Conservation (phyloP, 2,329 filamentous ascomycete genomes). For the Erysiphe pulchra region DNA sequence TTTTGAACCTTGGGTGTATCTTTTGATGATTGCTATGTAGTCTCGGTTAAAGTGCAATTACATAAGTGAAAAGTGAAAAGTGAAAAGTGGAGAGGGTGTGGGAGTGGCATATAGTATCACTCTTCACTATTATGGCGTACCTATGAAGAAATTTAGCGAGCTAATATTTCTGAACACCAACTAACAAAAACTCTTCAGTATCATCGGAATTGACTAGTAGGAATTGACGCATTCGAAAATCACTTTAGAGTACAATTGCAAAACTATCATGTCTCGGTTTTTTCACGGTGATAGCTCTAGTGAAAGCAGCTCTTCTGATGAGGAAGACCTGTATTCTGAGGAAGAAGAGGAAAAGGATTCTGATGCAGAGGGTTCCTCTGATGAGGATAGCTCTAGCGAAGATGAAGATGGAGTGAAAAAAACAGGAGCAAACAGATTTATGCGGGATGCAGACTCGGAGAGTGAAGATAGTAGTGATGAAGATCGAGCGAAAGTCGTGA, state of each 20-base stretch:
- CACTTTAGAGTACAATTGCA: no score
- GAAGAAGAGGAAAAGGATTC: slow-evolving; percentile 33
- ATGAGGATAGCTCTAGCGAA: slow-evolving; percentile 28
- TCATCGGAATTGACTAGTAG: slow-evolving; percentile 28
- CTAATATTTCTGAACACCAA: no score
- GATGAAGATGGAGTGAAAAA: slow-evolving; percentile 37
- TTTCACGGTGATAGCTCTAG: slow-evolving; percentile 92
- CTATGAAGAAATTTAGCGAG: no score
- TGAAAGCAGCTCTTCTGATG: slow-evolving; percentile 78
- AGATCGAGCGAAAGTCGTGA: slow-evolving; percentile 64
- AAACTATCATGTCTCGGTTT: slow-evolving; percentile 67
- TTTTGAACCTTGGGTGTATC: no score
- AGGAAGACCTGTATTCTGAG: slow-evolving; percentile 79
- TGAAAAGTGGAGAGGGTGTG: no score
- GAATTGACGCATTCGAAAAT: no score
- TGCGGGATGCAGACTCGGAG: slow-evolving; percentile 45
- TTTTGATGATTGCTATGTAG: no score
- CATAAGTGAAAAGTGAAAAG: no score
- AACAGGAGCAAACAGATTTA: slow-evolving; percentile 58
- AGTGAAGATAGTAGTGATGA: slow-evolving; percentile 67
- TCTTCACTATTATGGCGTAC: no score
- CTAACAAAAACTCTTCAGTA: slow-evolving; percentile 12
- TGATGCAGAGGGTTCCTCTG: slow-evolving; percentile 18
- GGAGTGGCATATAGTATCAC: no score
- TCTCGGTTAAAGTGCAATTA: no score